Percentiles rank a stretch among this genome's conserved stretches.
Conservation (phyloP, 306 rosid species). For the Ammopiptanthus mongolicus region DNA sequence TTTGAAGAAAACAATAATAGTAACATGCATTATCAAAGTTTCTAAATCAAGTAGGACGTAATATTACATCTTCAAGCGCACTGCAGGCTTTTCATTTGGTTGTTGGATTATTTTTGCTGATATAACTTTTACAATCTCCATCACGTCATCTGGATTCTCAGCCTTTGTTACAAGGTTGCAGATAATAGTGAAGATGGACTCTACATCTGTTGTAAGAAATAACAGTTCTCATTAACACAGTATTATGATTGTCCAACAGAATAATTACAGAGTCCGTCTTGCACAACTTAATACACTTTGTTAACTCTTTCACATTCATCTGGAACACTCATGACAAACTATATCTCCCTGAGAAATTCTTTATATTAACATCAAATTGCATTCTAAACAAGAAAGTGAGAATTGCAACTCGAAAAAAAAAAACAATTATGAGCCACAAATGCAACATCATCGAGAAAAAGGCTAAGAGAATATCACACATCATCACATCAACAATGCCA, state of each 20-base stretch:
- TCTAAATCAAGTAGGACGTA: not conserved
- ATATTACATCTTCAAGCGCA: slow-evolving; percentile 79
- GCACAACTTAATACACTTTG: not conserved
- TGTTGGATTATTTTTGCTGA: slow-evolving; percentile 60
- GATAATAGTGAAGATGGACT: slow-evolving; percentile 78
- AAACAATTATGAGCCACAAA: not conserved
- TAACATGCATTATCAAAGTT: not conserved
- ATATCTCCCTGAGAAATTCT: not conserved
- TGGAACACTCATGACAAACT: not conserved
- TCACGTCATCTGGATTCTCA: slow-evolving; percentile 63
- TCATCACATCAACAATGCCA: not conserved
- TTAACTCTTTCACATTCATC: not conserved
- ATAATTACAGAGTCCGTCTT: not conserved
- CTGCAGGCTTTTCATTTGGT: slow-evolving; percentile 73
- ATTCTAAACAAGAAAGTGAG: not conserved
- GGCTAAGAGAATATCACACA: not conserved
- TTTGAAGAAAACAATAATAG: not conserved
- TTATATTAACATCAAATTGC: not conserved
- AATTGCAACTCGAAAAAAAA: not conserved
- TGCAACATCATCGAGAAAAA: slow-evolving; percentile 1
- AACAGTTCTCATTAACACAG: not conserved
- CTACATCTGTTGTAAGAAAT: slow-evolving; percentile 50
- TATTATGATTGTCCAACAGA: not conserved
- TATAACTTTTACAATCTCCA: slow-evolving; percentile 74
- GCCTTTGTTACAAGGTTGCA: slow-evolving; percentile 79